Evolutionary conservation across 176 grass and related monocot species (phyloP), one percentile per base, ranked within the genome.

Genomic region (Hordeum marinum): DNA sequence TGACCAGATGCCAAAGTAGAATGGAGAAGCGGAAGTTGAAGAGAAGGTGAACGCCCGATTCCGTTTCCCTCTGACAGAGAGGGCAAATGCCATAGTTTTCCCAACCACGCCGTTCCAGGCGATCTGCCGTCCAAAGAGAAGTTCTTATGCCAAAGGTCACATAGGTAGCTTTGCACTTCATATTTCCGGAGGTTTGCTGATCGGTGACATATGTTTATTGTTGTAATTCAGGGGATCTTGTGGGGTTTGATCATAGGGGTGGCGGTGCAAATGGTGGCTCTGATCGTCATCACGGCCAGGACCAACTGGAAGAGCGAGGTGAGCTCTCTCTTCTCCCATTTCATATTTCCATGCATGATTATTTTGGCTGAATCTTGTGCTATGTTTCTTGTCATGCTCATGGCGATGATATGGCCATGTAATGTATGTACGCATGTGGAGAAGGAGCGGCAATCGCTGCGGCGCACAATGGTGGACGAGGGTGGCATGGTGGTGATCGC

Each of bases 161-260:
- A n/a, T n/a, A n/a, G n/a, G n/a, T n/a, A n/a, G n/a, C n/a, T n/a
- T n/a, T n/a, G n/a, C n/a, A n/a, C n/a, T n/a, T n/a, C 18, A n/a
- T n/a, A 31, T 75, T 24, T 5, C 31, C 6, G 9, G 20, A 87
- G 23, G 36, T 59, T 6, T 41, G 34, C 24, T 77, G 21, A 88
- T 52, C 21, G 57, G 71, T 5, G 77, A 0, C 52, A n/a, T n/a
- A n/a, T n/a, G n/a, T n/a, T n/a, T n/a, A n/a, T 40, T 78, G 2
- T 80, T 37, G 23, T 29, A 8, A 68, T 39, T 43, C 83, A 97
- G 94, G 94, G 94, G 64, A 94, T 94, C 80, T 97, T 92, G 94
- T 94, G 92, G 94, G 88, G 92, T 20, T 85, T 94, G 78, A 94
- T 97, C 39, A 87, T 97, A 12, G 94, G 94, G 18, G 92, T 94